Percentiles rank a stretch among this genome's conserved stretches.
Conservation (phyloP, 2,329 filamentous ascomycete genomes). For the Coniochaeta sp. region DNA sequence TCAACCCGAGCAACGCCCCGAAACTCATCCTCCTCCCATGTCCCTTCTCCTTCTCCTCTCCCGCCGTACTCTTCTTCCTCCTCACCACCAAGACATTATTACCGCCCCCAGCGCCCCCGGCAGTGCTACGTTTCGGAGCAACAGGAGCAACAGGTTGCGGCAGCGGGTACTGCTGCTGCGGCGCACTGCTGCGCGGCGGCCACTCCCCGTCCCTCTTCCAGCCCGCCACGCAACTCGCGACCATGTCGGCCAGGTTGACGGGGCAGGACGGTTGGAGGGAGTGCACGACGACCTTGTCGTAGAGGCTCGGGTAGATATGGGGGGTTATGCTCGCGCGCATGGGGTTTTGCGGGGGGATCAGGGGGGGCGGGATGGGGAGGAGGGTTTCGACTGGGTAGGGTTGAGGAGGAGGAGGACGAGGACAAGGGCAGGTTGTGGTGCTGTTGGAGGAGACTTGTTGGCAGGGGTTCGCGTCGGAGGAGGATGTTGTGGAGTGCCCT, state of each 20-base stretch:
- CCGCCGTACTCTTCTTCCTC: conserved; percentile 28
- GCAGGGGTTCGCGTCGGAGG: conserved; percentile 27
- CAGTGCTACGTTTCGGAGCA: no score
- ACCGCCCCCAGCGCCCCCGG: no score
- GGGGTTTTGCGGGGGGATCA: conserved; percentile 67
- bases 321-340: conserved; percentile 73
- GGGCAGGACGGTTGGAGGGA: conserved; percentile 77
- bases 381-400: conserved; percentile 52
- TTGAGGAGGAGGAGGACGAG: no score
- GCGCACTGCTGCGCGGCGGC: conserved; percentile 57
- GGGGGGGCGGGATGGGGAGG: conserved; percentile 64
- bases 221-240: conserved; percentile 72
- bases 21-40: conserved; percentile 18
- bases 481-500: conserved; percentile 29
- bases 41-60: no score
- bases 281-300: conserved; percentile 80
- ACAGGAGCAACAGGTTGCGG: conserved; percentile 7
- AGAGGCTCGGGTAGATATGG: conserved; percentile 71
- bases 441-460: conserved; percentile 11
- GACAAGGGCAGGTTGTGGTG: conserved; percentile 6
- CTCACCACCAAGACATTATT: conserved; percentile 28
- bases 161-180: conserved; percentile 7
- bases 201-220: conserved; percentile 94
- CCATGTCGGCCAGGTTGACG: conserved; percentile 78
- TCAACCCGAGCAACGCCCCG: conserved; percentile 13